Evolutionary conservation across 345 rosid genomes (phyloP).

Genomic region (Microcos paniculata): DNA sequence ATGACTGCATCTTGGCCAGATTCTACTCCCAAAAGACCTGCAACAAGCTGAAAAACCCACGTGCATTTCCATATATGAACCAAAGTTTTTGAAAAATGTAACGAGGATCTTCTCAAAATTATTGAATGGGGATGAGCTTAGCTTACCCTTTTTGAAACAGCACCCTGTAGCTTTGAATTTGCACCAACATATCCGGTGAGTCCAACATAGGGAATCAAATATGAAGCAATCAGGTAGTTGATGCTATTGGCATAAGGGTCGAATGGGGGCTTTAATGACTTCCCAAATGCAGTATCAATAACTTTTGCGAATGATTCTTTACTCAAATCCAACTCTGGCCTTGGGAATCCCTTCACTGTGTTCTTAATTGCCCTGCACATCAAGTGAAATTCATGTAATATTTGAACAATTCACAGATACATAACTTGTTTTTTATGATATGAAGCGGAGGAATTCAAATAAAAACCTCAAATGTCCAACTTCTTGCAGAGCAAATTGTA

Average conservation of each 20-base stretch:
- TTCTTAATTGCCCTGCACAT: slow-evolving; percentile 69
- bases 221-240: slow-evolving; percentile 72
- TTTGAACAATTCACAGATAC: background rate
- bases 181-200: slow-evolving; percentile 89
- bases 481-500: slow-evolving; percentile 87
- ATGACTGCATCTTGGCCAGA: slow-evolving; percentile 86
- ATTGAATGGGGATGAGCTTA: background rate
- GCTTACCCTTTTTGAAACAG: slow-evolving; percentile 51
- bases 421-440: background rate
- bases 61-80: background rate
- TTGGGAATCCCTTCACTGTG: slow-evolving; percentile 67
- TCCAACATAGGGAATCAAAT: slow-evolving; percentile 75
- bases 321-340: slow-evolving; percentile 76
- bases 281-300: slow-evolving; percentile 58
- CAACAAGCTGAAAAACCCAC: slow-evolving; percentile 49
- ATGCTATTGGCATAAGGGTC: slow-evolving; percentile 58
- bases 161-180: slow-evolving; percentile 46
- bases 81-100: no score
- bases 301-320: slow-evolving; percentile 47
- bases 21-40: slow-evolving; percentile 74
- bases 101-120: background rate
- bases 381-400: no score
- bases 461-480: slow-evolving; percentile 75
- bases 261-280: slow-evolving; percentile 52
- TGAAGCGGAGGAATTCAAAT: background rate